These are phyloP conservation scores for Microascus cirrosus DNA, from an alignment of 2,329 filamentous ascomycete species.

Conservation along the genomic window DNA sequence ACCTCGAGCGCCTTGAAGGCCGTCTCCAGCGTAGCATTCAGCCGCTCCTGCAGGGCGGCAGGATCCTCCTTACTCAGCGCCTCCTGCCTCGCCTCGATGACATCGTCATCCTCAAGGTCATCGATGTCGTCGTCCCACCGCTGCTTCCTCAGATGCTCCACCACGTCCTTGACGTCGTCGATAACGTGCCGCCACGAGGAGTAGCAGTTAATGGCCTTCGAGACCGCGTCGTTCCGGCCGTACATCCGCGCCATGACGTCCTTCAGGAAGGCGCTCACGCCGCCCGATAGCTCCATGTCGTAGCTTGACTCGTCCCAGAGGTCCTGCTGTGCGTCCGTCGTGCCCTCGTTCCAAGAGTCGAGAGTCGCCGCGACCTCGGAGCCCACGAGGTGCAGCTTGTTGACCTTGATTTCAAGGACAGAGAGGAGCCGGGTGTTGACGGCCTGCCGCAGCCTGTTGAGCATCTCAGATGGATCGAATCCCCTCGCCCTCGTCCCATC, in stretches of 20 bases:
- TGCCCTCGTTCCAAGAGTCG: slow-evolving; percentile 44
- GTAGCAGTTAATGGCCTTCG: slow-evolving; percentile 51
- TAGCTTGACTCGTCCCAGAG: slow-evolving; percentile 60
- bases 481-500: slow-evolving; percentile 53
- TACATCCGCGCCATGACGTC: slow-evolving; percentile 59
- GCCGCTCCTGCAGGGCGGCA: slow-evolving; percentile 44
- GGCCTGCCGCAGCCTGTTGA: slow-evolving; percentile 55
- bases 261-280: slow-evolving; percentile 57
- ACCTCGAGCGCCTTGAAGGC: slow-evolving; percentile 48
- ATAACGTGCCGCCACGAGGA: slow-evolving; percentile 64
- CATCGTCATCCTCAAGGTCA: slow-evolving; percentile 63
- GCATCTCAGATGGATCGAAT: slow-evolving; percentile 56
- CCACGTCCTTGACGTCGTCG: slow-evolving; percentile 50
- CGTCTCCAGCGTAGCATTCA: slow-evolving; percentile 42
- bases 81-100: slow-evolving; percentile 53
- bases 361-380: slow-evolving; percentile 52
- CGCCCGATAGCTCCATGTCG: slow-evolving; percentile 52
- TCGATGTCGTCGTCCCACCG: slow-evolving; percentile 68
- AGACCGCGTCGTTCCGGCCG: slow-evolving; percentile 59
- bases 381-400: slow-evolving; percentile 53
- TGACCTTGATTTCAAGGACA: slow-evolving; percentile 52
- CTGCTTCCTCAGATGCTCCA: slow-evolving; percentile 54
- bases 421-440: slow-evolving; percentile 58
- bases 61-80: slow-evolving; percentile 65
- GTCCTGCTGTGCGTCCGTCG: slow-evolving; percentile 35